Conservation (phyloP, 495 filamentous ascomycete genomes). For the Hyphodiscus hymeniophilus region DNA sequence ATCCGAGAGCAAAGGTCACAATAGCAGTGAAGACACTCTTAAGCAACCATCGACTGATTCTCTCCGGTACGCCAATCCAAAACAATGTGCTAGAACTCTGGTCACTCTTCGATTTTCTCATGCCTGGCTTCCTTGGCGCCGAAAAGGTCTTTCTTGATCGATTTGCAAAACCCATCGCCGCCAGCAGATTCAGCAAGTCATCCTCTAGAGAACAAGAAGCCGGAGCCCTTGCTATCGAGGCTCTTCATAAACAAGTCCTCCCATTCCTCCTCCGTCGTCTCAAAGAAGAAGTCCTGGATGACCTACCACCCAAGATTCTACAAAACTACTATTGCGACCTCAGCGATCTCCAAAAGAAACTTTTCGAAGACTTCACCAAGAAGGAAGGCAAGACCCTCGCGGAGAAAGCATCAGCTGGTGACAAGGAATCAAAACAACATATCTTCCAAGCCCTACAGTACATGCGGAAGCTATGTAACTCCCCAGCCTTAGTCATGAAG, state of each 20-base stretch:
- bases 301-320: conserved; percentile 94
- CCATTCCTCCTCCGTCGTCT: conserved; percentile 93
- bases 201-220: conserved; percentile 98
- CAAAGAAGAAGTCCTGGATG: conserved; percentile 95
- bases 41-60: conserved; percentile 90
- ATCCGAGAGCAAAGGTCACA: conserved; percentile 88
- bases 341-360: conserved; percentile 85
- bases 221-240: conserved; percentile 91
- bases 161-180: conserved; percentile 95
- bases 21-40: conserved; percentile 78
- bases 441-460: conserved; percentile 99
- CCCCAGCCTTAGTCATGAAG: conserved; percentile 89
- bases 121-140: conserved; percentile 97
- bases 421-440: conserved; percentile 91
- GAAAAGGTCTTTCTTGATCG: conserved; percentile 97
- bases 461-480: conserved; percentile 99
- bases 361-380: conserved; percentile 94
- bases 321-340: conserved; percentile 99
- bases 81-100: conserved; percentile 98
- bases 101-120: conserved; percentile 98
- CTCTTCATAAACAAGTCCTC: conserved; percentile 93
- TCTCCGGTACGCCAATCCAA: conserved; percentile 96
- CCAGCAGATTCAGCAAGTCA: conserved; percentile 88
- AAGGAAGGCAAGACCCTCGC: conserved; percentile 78
- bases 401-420: conserved; percentile 65